Base-by-base conservation (phyloP, 1,139 yeast genomes). In the Tardiomyces digboiensis region DNA sequence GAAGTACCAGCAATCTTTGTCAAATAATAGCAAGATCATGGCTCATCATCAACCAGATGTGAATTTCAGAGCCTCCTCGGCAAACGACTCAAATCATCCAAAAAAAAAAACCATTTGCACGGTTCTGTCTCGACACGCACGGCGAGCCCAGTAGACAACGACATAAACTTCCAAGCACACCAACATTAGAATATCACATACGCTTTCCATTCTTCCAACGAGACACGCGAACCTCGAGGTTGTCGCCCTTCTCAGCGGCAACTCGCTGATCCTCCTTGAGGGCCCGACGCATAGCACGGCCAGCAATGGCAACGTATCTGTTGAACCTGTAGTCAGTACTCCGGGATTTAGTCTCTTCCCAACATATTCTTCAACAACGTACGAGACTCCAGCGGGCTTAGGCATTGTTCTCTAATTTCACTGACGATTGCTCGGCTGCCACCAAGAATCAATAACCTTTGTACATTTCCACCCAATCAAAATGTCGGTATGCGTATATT, bases 221-320 rank as follows among this genome's bases (percentile, higher is more conserved):
- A 66, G 84, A 78, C 54, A 75, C 83, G 67, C 78, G 80, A 59
- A 80, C 87, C 61, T 91, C 98, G 54, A 83, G 66, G 57, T 67
- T 51, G 55, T 82, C 83, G 74, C 95, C 85, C 68, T 76, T 75
- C 59, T 82, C 86, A 56, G 82, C 85, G 54, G 73, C 76, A 52
- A 78, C 82, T 67, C 84, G 85, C 66, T 78, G 67, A 60, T 89
- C 96, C 56, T 89, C 82, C 76, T 91, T 91, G 66, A 91, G 78
- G 45, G 97, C 82, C 59, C 76, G 74, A 74, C 97, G 88, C 61
- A 87, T 77, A 52, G 95, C 78, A 66, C 80, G 81, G 64, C 97
- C 95, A 58, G 96, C 86, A 63, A 91, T 77, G 57, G 95, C 79
- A 68, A 89, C 75, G 70, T 91, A 91, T 68, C 82, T 85, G 84